A percentile compares a stretch with the other conserved stretches of the same genome.
These are phyloP conservation scores for Desmodesmus armatus DNA, from an alignment of 139 green algal species.

Conservation along the genomic window DNA sequence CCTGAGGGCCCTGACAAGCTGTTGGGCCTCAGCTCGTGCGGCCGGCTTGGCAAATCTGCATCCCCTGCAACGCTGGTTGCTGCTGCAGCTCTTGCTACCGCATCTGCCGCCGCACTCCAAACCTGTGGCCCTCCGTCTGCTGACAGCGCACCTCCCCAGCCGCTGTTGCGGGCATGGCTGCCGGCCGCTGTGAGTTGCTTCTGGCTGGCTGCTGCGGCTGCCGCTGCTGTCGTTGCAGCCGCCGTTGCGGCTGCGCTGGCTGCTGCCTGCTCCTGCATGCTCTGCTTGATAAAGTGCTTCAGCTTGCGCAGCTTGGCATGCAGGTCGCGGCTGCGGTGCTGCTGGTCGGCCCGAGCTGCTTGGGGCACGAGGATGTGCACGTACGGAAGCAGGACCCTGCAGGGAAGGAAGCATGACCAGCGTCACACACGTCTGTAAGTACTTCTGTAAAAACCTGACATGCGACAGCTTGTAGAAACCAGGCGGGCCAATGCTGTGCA, in stretches of 20 bases:
- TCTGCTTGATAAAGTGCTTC: constrained; percentile 37
- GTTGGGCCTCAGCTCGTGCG: no score
- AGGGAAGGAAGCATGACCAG: no score
- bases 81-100: no score
- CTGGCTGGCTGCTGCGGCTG: neutral
- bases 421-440: no score
- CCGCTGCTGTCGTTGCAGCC: neutral
- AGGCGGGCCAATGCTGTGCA: no score
- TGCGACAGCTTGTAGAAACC: no score
- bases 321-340: constrained; percentile 11
- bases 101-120: no score
- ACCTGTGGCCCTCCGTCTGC: no score
- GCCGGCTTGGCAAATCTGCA: no score
- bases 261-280: neutral
- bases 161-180: neutral
- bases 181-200: neutral
- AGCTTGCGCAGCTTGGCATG: constrained; percentile 43
- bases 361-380: constrained; percentile 46
- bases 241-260: neutral
- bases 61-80: no score
- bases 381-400: constrained; percentile 45
- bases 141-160: neutral
- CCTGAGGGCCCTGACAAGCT: no score
- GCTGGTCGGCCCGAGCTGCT: neutral
- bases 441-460: no score